phyloP scores from a whole-genome alignment of 306 rosid genomes.

The Vigna trinervia region DNA sequence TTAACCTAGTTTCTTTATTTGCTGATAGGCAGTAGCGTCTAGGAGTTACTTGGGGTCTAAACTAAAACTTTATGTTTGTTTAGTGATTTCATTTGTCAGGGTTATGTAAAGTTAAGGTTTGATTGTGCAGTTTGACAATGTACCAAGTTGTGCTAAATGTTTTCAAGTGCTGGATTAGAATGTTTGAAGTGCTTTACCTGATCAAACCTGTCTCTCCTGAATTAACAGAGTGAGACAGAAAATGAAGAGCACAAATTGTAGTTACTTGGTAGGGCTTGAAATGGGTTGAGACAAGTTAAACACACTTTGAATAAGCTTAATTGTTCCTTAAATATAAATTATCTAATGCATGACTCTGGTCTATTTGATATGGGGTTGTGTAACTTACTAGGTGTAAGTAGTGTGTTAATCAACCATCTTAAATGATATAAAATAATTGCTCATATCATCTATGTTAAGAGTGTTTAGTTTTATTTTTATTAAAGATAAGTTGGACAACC shows the following conservation, averaged over 20 bases:
- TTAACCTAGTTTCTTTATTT: conserved; percentile 59
- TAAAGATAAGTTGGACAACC: too few species aligned
- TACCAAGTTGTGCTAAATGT: conserved; percentile 29
- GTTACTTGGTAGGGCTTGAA: neutral
- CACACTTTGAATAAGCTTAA: neutral
- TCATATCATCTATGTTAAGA: neutral
- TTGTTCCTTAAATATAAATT: neutral
- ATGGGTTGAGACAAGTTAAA: neutral
- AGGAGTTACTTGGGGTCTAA: conserved; percentile 54
- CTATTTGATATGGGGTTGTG: too few species aligned
- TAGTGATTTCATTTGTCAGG: conserved; percentile 44
- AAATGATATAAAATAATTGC: neutral
- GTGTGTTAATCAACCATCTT: too few species aligned
- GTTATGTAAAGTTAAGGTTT: conserved; percentile 52
- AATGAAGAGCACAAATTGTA: neutral
- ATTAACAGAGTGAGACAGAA: neutral
- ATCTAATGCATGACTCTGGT: too few species aligned
- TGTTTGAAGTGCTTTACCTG: neutral
- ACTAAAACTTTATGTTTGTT: conserved; percentile 46
- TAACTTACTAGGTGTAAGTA: neutral
- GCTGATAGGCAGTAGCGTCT: conserved; percentile 61
- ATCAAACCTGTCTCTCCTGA: neutral
- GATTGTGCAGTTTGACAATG: conserved; percentile 58
- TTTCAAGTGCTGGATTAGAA: conserved; percentile 3
- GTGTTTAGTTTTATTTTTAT: too few species aligned